Percentiles rank a stretch among this genome's conserved stretches.
phyloP scores from a whole-genome alignment of 352 stramenopile genomes.

The Globisporangium ultimum region DNA sequence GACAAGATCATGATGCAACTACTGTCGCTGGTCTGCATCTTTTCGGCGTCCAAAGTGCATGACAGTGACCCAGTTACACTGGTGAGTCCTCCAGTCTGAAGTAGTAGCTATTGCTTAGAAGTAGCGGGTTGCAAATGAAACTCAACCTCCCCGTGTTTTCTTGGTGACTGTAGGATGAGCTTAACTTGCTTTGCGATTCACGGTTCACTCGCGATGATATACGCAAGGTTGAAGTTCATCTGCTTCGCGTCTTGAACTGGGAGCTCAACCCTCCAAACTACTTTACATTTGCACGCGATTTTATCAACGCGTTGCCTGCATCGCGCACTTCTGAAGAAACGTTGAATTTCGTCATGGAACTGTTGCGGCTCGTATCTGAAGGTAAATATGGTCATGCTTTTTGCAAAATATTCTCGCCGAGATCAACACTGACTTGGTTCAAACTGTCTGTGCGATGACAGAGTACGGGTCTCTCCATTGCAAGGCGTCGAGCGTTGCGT shows the following conservation, averaged over 20 bases:
- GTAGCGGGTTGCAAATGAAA: not conserved
- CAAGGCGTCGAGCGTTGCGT: constrained; percentile 38
- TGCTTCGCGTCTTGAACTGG: constrained; percentile 56
- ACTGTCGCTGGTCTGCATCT: constrained; percentile 74
- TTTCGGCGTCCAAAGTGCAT: constrained; percentile 69
- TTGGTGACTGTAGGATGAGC: constrained; percentile 34
- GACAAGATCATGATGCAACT: constrained; percentile 71
- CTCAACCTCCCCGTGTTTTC: not conserved
- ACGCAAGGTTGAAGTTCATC: constrained; percentile 44
- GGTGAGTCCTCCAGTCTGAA: not conserved
- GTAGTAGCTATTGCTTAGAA: too few relatives aligned
- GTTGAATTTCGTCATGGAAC: constrained; percentile 9
- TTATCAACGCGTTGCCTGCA: constrained; percentile 32
- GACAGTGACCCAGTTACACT: constrained; percentile 65
- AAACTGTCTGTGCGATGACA: not conserved
- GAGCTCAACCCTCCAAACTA: constrained; percentile 63
- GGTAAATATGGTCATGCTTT: too few relatives aligned
- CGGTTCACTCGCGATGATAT: constrained; percentile 71
- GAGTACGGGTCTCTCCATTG: constrained; percentile 25
- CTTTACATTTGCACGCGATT: constrained; percentile 65
- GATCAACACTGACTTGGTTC: not conserved
- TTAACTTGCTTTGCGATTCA: constrained; percentile 67
- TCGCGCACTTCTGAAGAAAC: constrained; percentile 17
- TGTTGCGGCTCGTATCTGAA: constrained; percentile 15
- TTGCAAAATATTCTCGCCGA: too few relatives aligned